Evolutionary conservation across 176 grass and related monocot species (phyloP), one percentile per base, ranked within the genome.

Genomic region (Zea luxurians): DNA sequence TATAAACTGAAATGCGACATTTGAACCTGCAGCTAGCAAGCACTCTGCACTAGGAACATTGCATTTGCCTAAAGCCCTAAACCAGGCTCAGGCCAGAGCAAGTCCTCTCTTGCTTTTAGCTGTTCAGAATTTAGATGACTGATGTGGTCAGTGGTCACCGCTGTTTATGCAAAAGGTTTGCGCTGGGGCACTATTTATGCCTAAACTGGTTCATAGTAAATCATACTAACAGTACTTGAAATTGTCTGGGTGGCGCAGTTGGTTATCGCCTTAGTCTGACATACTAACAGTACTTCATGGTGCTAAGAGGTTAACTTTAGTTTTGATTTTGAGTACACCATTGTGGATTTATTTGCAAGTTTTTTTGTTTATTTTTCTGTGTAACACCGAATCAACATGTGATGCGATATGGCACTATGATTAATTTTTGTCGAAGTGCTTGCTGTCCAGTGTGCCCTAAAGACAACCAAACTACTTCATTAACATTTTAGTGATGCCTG

Each of bases 311-410:
- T 18, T 68, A 44, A 44, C 18, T 68, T 68, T 20, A 20, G 65
- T 44, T 45, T 68, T 68, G 41, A 68, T 38, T 53, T 73, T 54
- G 35, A 73, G 37, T 53, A 40, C 35, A 40, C 8, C 47, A 5
- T 38, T 37, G 48, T 72, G 70, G 34, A 53, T 71, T 37, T 53
- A 17, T 72, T 35, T 72, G 27, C 2, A 16, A 57, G 16, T 15
- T 60, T 68, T 62, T 66, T 41, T 84, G 47, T 84, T 84, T n/a
- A 17, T 45, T 10, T 52, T 80, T 75, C 57, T 44, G 34, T 36
- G 6, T 53, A 55, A 68, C 62, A 61, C 1, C 68, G 37, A 74
- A 46, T 38, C 15, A 68, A 41, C 63, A 61, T 76, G 45, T 44
- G 35, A 60, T 49, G 62, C 6, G 34, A 71, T 48, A 73, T 73